Evolutionary conservation across 2,329 filamentous ascomycete genomes (phyloP).

Genomic region (Paracoccidioides lutzii): DNA sequence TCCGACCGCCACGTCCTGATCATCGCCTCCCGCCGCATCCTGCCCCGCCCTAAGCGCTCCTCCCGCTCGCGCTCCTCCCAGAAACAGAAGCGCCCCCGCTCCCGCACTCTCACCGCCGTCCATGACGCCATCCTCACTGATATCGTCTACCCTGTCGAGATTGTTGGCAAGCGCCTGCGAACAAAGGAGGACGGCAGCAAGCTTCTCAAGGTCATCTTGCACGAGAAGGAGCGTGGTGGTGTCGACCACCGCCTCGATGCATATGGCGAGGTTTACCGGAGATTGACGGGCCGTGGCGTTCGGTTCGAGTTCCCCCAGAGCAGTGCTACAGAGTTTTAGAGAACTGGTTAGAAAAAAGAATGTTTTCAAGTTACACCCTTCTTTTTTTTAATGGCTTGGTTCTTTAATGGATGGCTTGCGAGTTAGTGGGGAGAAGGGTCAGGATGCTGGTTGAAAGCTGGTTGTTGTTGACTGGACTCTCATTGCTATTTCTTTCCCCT

Average conservation of each 20-base stretch:
- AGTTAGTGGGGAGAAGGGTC: neutral
- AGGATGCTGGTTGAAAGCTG: neutral
- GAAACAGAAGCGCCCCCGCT: conserved; percentile 97
- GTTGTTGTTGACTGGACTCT: neutral
- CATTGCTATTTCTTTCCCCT: neutral
- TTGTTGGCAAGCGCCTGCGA: conserved; percentile 96
- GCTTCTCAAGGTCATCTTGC: conserved; percentile 95
- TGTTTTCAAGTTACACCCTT: neutral
- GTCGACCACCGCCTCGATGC: conserved; percentile 99
- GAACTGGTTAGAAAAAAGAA: conserved; percentile 7
- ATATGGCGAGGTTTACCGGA: conserved; percentile 98
- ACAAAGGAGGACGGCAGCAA: conserved; percentile 99
- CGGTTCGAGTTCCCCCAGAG: conserved; percentile 97
- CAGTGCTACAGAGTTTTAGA: conserved; percentile 67
- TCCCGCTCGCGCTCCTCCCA: conserved; percentile 90
- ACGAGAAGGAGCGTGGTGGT: conserved; percentile 99
- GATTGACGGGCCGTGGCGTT: conserved; percentile 90
- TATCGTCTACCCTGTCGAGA: conserved; percentile 99
- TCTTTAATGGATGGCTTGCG: conserved; percentile 1
- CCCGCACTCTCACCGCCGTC: conserved; percentile 93
- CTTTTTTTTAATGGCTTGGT: conserved; percentile 3
- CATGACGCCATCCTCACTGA: conserved; percentile 97
- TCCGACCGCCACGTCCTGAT: conserved; percentile 99
- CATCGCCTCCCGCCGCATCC: conserved; percentile 96
- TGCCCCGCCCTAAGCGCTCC: conserved; percentile 96